A percentile compares a stretch with the other conserved stretches of the same genome.
phyloP scores from a whole-genome alignment of 2,329 filamentous ascomycete genomes.

The Alternaria ventricosa region DNA sequence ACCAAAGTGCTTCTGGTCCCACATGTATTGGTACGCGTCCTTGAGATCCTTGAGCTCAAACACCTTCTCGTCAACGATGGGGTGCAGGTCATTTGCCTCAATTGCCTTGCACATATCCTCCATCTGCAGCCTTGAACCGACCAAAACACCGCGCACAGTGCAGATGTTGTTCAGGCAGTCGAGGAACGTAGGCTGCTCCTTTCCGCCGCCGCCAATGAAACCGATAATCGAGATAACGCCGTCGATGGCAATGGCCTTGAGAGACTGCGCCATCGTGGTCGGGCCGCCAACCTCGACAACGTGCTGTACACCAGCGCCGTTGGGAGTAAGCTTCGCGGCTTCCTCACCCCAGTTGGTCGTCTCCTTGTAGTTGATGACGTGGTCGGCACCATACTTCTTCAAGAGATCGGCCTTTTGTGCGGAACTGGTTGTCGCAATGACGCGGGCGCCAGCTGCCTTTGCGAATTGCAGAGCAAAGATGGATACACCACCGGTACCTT shows the following conservation, averaged over 20 bases:
- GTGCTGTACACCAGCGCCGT: slow-evolving; percentile 64
- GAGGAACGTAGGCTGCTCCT: slow-evolving; percentile 60
- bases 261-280: slow-evolving; percentile 60
- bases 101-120: slow-evolving; percentile 66
- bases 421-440: slow-evolving; percentile 65
- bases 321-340: slow-evolving; percentile 59
- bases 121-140: slow-evolving; percentile 63
- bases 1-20: slow-evolving; percentile 56
- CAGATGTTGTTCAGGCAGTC: slow-evolving; percentile 57
- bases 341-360: slow-evolving; percentile 62
- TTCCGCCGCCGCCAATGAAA: slow-evolving; percentile 60
- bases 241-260: slow-evolving; percentile 62
- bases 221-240: slow-evolving; percentile 63
- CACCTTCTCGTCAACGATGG: slow-evolving; percentile 64
- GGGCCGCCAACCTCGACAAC: slow-evolving; percentile 72
- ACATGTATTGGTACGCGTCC: slow-evolving; percentile 59
- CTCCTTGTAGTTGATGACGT: slow-evolving; percentile 64
- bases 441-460: slow-evolving; percentile 60
- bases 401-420: slow-evolving; percentile 57
- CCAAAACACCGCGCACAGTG: slow-evolving; percentile 64
- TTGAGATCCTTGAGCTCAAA: slow-evolving; percentile 61
- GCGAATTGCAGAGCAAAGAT: slow-evolving; percentile 68
- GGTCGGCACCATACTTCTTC: slow-evolving; percentile 61
- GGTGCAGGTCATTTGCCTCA: slow-evolving; percentile 65
- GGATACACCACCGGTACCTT: slow-evolving; percentile 74